phyloP scores from a whole-genome alignment of 2,329 filamentous ascomycete genomes.

The Botrytis paeoniae region DNA sequence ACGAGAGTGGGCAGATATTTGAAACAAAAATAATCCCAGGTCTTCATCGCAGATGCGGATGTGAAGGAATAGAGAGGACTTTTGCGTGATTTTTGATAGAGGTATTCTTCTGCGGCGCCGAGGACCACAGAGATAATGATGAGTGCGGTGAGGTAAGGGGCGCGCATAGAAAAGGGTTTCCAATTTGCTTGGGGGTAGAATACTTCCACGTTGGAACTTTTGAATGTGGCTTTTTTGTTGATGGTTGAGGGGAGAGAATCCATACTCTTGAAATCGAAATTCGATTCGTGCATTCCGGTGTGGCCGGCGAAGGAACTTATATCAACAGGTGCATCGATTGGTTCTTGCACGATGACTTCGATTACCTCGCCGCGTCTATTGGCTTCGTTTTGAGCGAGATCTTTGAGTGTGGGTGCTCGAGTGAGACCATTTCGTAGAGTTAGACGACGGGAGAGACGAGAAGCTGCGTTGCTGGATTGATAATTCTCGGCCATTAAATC shows the following conservation, averaged over 20 bases:
- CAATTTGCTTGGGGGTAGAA: slow-evolving; percentile 64
- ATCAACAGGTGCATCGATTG: slow-evolving; percentile 26
- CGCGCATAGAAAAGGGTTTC: slow-evolving; percentile 64
- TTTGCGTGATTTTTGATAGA: slow-evolving; percentile 50
- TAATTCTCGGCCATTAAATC: slow-evolving; percentile 46
- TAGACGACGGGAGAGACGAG: slow-evolving; percentile 25
- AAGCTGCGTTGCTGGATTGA: slow-evolving; percentile 16
- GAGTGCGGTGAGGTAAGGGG: slow-evolving; percentile 55
- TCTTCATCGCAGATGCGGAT: slow-evolving; percentile 48
- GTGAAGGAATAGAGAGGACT: slow-evolving; percentile 46
- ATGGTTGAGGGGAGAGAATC: slow-evolving; percentile 25
- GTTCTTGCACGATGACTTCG: slow-evolving; percentile 51
- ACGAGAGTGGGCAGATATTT: slow-evolving; percentile 62
- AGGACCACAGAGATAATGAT: slow-evolving; percentile 53
- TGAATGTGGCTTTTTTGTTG: slow-evolving; percentile 26
- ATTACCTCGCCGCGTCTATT: slow-evolving; percentile 59
- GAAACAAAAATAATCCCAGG: slow-evolving; percentile 56
- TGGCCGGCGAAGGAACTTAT: slow-evolving; percentile 32
- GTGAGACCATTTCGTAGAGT: slow-evolving; percentile 28
- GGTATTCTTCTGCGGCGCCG: slow-evolving; percentile 51
- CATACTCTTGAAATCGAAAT: slow-evolving; percentile 25
- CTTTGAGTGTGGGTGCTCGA: slow-evolving; percentile 45
- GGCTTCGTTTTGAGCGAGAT: slow-evolving; percentile 55
- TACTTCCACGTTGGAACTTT: slow-evolving; percentile 45
- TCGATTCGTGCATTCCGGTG: slow-evolving; percentile 20